Percentiles rank a stretch among this genome's conserved stretches.
Conservation (phyloP, 805 yeast species). For the Wickerhamomyces ciferrii region DNA sequence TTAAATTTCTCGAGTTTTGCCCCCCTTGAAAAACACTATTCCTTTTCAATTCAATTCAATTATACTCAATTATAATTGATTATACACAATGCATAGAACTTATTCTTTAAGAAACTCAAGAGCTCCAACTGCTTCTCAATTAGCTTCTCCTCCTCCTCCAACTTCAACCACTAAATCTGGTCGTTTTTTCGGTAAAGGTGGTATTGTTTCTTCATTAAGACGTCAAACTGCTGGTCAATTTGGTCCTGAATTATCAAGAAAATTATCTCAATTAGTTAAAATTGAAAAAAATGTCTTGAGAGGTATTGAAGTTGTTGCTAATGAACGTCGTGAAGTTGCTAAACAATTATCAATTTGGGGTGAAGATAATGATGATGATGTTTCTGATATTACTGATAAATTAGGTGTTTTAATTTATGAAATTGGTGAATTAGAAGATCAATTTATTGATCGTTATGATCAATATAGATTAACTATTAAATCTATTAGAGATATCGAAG, state of each 20-base stretch:
- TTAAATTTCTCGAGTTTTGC: neutral
- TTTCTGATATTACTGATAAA: conserved; percentile 82
- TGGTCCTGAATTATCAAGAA: conserved; percentile 77
- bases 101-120: conserved; percentile 92
- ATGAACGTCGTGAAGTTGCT: conserved; percentile 78
- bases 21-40: neutral
- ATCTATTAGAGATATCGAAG: conserved; percentile 78
- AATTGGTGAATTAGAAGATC: conserved; percentile 83
- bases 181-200: conserved; percentile 85
- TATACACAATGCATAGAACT: conserved; percentile 96
- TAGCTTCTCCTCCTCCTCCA: conserved; percentile 94
- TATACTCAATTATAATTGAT: neutral
- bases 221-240: conserved; percentile 71
- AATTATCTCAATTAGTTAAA: conserved; percentile 68
- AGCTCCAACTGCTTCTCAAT: conserved; percentile 96
- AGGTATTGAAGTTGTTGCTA: conserved; percentile 69
- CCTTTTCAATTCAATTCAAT: neutral
- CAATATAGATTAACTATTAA: conserved; percentile 81
- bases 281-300: conserved; percentile 80
- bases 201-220: conserved; percentile 51
- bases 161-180: conserved; percentile 80
- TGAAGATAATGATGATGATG: conserved; percentile 80
- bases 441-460: conserved; percentile 80
- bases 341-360: conserved; percentile 85
- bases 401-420: conserved; percentile 79